Evolutionary conservation across 2,329 filamentous ascomycete species (phyloP), one percentile per base, ranked within the genome.

Genomic region (Aureobasidium musti): DNA sequence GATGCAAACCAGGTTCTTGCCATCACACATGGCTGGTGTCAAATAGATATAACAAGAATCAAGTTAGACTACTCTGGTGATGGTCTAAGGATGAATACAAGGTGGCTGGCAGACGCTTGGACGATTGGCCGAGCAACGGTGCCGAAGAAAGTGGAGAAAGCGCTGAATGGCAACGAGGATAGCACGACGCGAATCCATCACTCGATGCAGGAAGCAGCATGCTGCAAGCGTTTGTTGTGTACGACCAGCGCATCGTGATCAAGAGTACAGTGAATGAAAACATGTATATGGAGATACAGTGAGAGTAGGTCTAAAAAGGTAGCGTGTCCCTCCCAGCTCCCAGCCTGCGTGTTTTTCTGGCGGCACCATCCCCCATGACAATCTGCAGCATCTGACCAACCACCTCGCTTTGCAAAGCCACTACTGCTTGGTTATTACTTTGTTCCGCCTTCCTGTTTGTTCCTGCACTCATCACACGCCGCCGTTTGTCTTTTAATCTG

Each of bases 401-500:
- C 61, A 64, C 61, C 61, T 64, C 49, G 49, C 49, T 19, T 53
- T 50, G 17, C 13, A 50, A 63, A 63, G 59, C 59, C 59, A 63
- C 59, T 52, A 61, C 47, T 63, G 61, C 35, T 64, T 64, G 21
- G 26, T 64, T 64, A 54, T 53, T 64, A 64, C 53, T 26, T 35
- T 19, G 39, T 43, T 54, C 60, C 49, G 61, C 37, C 39, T 54
- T 45, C 39, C 49, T 64, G 61, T 54, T 52, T 52, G 39, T 63
- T 63, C 59, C 47, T 54, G 30, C 47, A 30, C 45, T 41, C 13
- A 33, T 53, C 41, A 49, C 35, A 39, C 43, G 41, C 41, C 33
- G 64, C 41, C 45, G 41, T 66, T 52, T 50, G 30, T 50, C 6
- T 30, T 52, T 43, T 39, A 47, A 69, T 68, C 68, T 66, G 68